phyloP scores from a whole-genome alignment of 306 rosid species.

The Hylodesmum podocarpum region DNA sequence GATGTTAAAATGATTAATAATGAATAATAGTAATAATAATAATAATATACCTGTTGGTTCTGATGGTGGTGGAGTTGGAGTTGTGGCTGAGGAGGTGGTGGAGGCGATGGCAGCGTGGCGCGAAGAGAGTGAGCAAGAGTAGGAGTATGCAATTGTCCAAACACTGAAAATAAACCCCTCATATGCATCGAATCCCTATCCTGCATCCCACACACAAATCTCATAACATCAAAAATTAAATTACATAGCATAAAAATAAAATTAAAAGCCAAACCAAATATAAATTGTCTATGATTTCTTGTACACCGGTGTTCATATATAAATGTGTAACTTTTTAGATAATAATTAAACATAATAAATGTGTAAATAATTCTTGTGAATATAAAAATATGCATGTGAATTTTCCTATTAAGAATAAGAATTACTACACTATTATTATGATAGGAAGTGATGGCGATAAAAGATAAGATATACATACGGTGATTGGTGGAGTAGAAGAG shows the following conservation, averaged over 20 bases:
- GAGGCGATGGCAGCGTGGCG: conserved; percentile 61
- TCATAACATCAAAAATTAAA: too few species aligned
- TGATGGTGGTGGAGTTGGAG: conserved; percentile 45
- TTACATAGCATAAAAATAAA: too few species aligned
- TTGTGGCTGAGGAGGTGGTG: conserved; percentile 48
- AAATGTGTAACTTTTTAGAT: too few species aligned
- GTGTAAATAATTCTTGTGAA: too few species aligned
- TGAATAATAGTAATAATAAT: background rate
- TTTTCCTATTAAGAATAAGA: too few species aligned
- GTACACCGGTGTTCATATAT: too few species aligned
- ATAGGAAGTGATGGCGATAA: too few species aligned
- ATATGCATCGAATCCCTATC: conserved; percentile 68
- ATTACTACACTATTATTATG: too few species aligned
- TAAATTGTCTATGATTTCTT: too few species aligned
- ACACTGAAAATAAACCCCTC: conserved; percentile 63
- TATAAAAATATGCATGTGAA: too few species aligned
- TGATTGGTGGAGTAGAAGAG: conserved; percentile 41
- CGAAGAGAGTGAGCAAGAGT: conserved; percentile 54
- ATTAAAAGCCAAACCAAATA: too few species aligned
- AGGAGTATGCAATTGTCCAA: conserved; percentile 66
- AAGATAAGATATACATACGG: conserved; percentile 25
- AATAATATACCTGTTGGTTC: conserved; percentile 54
- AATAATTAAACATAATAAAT: background rate
- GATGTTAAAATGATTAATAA: too few species aligned
- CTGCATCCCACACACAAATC: conserved; percentile 30